A percentile compares a stretch with the other conserved stretches of the same genome.
These are phyloP conservation scores for Metschnikowia proteae DNA, from an alignment of 805 yeast species.

Conservation along the genomic window DNA sequence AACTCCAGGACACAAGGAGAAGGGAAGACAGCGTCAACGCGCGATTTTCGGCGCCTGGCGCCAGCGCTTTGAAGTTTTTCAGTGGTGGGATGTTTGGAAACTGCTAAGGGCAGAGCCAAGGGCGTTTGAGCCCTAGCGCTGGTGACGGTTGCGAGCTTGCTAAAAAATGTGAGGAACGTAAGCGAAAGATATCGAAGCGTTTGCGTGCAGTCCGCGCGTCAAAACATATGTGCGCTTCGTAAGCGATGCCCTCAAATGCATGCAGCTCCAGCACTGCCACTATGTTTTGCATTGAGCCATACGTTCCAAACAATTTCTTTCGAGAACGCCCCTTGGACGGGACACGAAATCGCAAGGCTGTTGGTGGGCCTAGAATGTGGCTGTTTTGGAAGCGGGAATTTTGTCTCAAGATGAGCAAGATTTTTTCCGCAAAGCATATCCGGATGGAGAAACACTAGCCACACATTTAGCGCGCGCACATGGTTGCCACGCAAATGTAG, in stretches of 20 bases:
- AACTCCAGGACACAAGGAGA: too few relatives aligned
- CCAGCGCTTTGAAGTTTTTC: too few relatives aligned
- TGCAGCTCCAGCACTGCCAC: neutral
- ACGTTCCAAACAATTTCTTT: too few relatives aligned
- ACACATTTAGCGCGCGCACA: neutral
- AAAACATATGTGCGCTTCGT: neutral
- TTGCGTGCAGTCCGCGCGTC: neutral
- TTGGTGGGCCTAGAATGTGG: too few relatives aligned
- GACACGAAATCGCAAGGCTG: too few relatives aligned
- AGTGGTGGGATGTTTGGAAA: neutral
- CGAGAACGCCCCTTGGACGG: too few relatives aligned
- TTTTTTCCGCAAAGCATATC: neutral
- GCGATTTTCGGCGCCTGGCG: too few relatives aligned
- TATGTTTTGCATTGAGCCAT: neutral
- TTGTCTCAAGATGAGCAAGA: neutral
- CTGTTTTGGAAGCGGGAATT: too few relatives aligned
- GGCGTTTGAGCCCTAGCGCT: neutral
- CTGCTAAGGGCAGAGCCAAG: neutral
- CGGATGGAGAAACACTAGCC: neutral
- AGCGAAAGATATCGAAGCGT: neutral
- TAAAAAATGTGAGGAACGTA: neutral
- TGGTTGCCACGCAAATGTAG: neutral
- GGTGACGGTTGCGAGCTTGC: neutral
- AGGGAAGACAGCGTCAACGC: too few relatives aligned
- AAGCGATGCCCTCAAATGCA: neutral